phyloP scores from a whole-genome alignment of 495 filamentous ascomycete species.

The Neurospora sp. region DNA sequence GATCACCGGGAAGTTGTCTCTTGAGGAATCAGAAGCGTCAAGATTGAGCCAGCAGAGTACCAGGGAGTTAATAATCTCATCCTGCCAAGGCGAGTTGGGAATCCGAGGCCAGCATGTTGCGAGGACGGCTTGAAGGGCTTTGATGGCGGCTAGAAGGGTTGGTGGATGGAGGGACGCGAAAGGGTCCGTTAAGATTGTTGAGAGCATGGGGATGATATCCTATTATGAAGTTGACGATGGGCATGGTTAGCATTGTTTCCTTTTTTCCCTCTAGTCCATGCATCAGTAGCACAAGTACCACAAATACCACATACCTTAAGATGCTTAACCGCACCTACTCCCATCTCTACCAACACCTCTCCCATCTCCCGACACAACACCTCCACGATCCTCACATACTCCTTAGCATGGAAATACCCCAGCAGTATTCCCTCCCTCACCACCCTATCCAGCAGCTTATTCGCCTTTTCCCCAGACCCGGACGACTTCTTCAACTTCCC shows the following conservation, averaged over 20 bases:
- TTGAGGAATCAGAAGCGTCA: conserved; percentile 29
- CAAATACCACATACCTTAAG: conserved; percentile 41
- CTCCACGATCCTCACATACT: conserved; percentile 39
- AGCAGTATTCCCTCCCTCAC: conserved; percentile 47
- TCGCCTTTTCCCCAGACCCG: conserved; percentile 12
- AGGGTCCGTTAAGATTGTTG: conserved; percentile 55
- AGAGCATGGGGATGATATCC: conserved; percentile 59
- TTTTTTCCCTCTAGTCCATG: background rate
- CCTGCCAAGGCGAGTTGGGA: conserved; percentile 41
- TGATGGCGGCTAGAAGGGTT: conserved; percentile 43
- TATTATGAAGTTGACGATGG: conserved; percentile 15
- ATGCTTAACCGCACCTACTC: conserved; percentile 62
- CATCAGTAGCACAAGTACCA: background rate
- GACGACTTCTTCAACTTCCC: conserved; percentile 22
- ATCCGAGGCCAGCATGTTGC: conserved; percentile 66
- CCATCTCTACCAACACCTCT: conserved; percentile 48
- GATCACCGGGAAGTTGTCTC: conserved; percentile 20
- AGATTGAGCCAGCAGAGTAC: conserved; percentile 58
- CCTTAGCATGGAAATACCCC: conserved; percentile 42
- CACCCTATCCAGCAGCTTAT: conserved; percentile 38
- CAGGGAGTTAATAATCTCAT: conserved; percentile 58
- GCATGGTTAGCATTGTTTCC: background rate
- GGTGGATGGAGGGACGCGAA: conserved; percentile 51
- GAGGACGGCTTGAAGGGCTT: conserved; percentile 49
- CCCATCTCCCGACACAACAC: conserved; percentile 50